Percentiles rank a stretch among this genome's conserved stretches.
Evolutionary conservation across 495 filamentous ascomycete genomes (phyloP).

Genomic region (Podospora australis): DNA sequence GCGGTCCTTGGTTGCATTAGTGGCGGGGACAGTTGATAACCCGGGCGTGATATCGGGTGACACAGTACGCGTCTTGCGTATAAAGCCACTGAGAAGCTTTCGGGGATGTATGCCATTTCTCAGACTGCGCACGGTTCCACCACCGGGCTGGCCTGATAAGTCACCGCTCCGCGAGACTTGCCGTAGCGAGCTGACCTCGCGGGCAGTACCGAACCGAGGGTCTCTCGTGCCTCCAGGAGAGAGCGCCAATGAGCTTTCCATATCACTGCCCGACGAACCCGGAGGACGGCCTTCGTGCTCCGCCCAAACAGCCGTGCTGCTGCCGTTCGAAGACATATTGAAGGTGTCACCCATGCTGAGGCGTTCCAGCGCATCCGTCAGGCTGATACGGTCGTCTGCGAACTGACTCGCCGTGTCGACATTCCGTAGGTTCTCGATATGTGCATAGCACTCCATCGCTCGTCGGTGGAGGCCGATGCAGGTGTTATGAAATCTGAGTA

Average conservation of each 20-base stretch:
- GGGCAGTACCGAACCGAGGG: slow-evolving; percentile 14
- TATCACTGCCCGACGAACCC: slow-evolving; percentile 44
- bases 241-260: slow-evolving; percentile 23
- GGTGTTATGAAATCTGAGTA: slow-evolving; percentile 65
- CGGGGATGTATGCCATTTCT: slow-evolving; percentile 34
- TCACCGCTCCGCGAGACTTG: slow-evolving; percentile 35
- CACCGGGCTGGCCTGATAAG: slow-evolving; percentile 18
- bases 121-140: slow-evolving; percentile 32
- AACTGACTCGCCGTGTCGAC: slow-evolving; percentile 61
- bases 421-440: slow-evolving; percentile 22
- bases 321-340: slow-evolving; percentile 25
- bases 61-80: slow-evolving; percentile 33
- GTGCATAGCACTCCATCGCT: slow-evolving; percentile 40
- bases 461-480: slow-evolving; percentile 67
- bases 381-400: slow-evolving; percentile 53
- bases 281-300: slow-evolving; percentile 34
- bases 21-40: background rate
- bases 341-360: slow-evolving; percentile 44
- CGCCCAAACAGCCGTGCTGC: slow-evolving; percentile 26
- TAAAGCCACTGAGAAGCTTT: slow-evolving; percentile 44
- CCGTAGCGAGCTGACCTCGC: slow-evolving; percentile 34
- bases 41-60: slow-evolving; percentile 19
- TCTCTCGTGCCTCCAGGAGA: background rate
- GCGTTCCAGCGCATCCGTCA: slow-evolving; percentile 71
- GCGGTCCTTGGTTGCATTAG: slow-evolving; percentile 20